phyloP scores from a whole-genome alignment of 2,329 filamentous ascomycete genomes.

The Tolypocladium tropicale region DNA sequence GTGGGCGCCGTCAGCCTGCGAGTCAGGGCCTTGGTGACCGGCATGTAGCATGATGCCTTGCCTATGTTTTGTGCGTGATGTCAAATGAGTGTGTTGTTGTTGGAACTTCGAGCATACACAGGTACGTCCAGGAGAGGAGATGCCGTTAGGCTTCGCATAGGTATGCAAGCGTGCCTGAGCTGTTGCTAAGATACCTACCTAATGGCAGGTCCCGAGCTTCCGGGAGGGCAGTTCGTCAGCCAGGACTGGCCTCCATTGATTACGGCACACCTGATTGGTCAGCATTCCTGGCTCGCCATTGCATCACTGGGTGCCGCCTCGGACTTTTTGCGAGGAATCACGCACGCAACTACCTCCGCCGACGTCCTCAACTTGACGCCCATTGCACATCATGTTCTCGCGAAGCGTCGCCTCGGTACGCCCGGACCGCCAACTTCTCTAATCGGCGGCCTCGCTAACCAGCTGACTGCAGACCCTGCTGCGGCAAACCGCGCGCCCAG shows the following conservation, averaged over 20 bases:
- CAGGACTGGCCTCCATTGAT: background rate
- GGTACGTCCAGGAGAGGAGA: too few relatives aligned
- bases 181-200: too few relatives aligned
- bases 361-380: background rate
- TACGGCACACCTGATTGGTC: constrained; percentile 1
- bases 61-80: background rate
- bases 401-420: constrained; percentile 15
- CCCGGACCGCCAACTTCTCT: background rate
- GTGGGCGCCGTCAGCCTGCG: constrained; percentile 1
- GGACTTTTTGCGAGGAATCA: background rate
- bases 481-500: constrained; percentile 26
- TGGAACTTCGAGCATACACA: background rate
- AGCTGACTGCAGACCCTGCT: constrained; percentile 18
- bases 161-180: background rate
- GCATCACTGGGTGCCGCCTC: background rate
- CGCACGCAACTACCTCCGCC: background rate
- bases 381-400: constrained; percentile 11
- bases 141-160: background rate
- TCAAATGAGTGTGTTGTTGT: too few relatives aligned
- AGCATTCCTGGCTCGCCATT: background rate
- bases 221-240: background rate
- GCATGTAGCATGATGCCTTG: background rate
- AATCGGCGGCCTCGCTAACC: background rate
- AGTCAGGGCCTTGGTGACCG: background rate
- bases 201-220: background rate